Conservation (phyloP, 2,329 filamentous ascomycete species). For the Fusarium graminum region DNA sequence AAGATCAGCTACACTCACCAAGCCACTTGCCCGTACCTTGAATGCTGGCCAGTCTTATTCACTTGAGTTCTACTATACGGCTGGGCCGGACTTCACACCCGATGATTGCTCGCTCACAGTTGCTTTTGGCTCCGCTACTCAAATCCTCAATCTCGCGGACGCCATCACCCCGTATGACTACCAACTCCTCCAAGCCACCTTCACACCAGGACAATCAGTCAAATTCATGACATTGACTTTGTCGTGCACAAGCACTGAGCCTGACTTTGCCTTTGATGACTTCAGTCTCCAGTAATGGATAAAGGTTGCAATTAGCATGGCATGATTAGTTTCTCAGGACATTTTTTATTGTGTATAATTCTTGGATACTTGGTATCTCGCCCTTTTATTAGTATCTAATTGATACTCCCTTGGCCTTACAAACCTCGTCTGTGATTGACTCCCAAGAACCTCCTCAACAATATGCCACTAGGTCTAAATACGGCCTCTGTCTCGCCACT, state of each 20-base stretch:
- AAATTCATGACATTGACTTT: constrained; percentile 4
- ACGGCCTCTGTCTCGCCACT: too few species aligned
- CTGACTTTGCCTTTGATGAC: constrained; percentile 10
- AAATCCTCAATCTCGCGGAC: not conserved
- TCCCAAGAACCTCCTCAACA: too few species aligned
- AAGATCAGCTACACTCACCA: not conserved
- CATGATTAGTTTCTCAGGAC: not conserved
- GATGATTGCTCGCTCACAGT: not conserved
- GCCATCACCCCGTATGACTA: not conserved
- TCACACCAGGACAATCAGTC: not conserved
- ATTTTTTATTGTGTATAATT: not conserved
- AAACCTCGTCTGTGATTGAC: too few species aligned
- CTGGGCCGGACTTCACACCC: not conserved
- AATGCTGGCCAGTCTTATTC: not conserved
- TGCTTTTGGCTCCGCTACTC: not conserved
- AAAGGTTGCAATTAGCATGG: not conserved
- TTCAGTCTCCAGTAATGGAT: not conserved
- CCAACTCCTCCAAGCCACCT: not conserved
- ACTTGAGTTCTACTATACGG: constrained; percentile 8
- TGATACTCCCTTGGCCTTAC: too few species aligned
- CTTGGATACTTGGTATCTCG: not conserved
- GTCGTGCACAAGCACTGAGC: not conserved
- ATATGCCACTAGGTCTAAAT: too few species aligned
- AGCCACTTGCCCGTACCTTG: not conserved
- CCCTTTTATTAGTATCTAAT: too few species aligned